Conservation (phyloP, 768 basidiomycete species). For the Boletus sp. region DNA sequence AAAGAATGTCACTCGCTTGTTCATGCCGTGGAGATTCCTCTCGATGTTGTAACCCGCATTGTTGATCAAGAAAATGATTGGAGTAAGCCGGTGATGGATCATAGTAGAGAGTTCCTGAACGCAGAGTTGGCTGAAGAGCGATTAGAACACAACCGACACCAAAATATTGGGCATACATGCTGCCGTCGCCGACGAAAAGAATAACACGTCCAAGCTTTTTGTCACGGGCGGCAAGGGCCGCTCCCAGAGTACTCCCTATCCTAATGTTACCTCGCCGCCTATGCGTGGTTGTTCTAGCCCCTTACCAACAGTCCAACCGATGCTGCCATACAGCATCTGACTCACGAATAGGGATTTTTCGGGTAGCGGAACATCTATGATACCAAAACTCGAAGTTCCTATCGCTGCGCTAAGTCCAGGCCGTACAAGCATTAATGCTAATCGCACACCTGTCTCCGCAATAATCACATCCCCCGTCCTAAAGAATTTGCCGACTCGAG, state of each 20-base stretch:
- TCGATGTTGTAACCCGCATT: conserved; percentile 89
- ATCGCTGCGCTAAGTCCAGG: background rate
- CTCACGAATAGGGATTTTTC: conserved; percentile 59
- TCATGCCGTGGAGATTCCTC: conserved; percentile 64
- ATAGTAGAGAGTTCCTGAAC: conserved; percentile 86
- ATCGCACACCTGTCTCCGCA: conserved; percentile 70
- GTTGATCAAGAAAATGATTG: conserved; percentile 82
- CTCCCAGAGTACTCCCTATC: conserved; percentile 64
- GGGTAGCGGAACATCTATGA: conserved; percentile 78
- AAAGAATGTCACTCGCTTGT: conserved; percentile 35
- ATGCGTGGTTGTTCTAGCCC: background rate
- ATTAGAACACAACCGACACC: conserved; percentile 2
- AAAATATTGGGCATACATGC: conserved; percentile 47
- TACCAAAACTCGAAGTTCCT: conserved; percentile 82
- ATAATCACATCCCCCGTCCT: conserved; percentile 70
- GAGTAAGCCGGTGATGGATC: conserved; percentile 66
- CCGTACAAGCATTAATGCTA: background rate
- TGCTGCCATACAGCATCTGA: conserved; percentile 89
- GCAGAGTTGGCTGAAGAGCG: conserved; percentile 57
- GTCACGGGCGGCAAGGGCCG: conserved; percentile 76
- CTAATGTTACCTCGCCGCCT: background rate
- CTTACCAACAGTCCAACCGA: conserved; percentile 83
- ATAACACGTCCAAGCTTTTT: conserved; percentile 61
- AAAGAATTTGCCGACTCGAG: conserved; percentile 71
- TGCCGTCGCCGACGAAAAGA: conserved; percentile 84